Conservation (phyloP, 768 basidiomycete species). For the Leccinum boreale region DNA sequence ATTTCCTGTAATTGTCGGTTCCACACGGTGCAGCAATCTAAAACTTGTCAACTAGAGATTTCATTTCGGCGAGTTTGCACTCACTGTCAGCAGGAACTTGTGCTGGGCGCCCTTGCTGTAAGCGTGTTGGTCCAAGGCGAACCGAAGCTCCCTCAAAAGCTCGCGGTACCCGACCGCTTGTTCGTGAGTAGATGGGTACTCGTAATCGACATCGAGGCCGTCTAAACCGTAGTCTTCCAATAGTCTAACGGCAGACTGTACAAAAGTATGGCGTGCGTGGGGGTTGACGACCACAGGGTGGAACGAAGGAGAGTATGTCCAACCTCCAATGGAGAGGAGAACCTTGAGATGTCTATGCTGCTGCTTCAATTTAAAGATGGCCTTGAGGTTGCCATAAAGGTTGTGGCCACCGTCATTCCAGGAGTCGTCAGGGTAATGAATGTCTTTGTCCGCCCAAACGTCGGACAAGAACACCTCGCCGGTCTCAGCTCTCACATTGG, state of each 20-base stretch:
- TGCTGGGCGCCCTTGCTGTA: slow-evolving; percentile 56
- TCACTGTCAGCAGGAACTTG: slow-evolving; percentile 71
- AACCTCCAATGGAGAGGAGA: slow-evolving; percentile 90
- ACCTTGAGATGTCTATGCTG: slow-evolving; percentile 75
- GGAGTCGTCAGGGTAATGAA: slow-evolving; percentile 91
- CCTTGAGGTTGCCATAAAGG: slow-evolving; percentile 94
- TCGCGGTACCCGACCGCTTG: slow-evolving; percentile 84
- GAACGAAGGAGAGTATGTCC: slow-evolving; percentile 89
- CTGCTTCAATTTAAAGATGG: slow-evolving; percentile 89
- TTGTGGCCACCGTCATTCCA: slow-evolving; percentile 93
- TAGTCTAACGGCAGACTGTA: slow-evolving; percentile 71
- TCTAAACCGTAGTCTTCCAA: slow-evolving; percentile 92
- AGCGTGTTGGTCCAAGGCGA: slow-evolving; percentile 74
- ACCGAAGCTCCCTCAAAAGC: slow-evolving; percentile 73
- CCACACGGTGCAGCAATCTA: slow-evolving; percentile 95
- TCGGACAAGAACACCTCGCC: slow-evolving; percentile 91
- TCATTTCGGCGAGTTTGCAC: slow-evolving; percentile 21
- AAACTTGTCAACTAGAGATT: slow-evolving; percentile 1
- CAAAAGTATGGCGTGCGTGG: slow-evolving; percentile 66
- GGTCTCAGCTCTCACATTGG: slow-evolving; percentile 75
- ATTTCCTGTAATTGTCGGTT: slow-evolving; percentile 75
- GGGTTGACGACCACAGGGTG: slow-evolving; percentile 75
- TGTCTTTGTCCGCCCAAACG: slow-evolving; percentile 93
- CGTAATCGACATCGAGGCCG: slow-evolving; percentile 90
- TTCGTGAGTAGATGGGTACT: slow-evolving; percentile 77